A percentile compares a stretch with the other conserved stretches of the same genome.
Evolutionary conservation across 2,329 filamentous ascomycete genomes (phyloP).

Genomic region (Proliferodiscus dingleyae): DNA sequence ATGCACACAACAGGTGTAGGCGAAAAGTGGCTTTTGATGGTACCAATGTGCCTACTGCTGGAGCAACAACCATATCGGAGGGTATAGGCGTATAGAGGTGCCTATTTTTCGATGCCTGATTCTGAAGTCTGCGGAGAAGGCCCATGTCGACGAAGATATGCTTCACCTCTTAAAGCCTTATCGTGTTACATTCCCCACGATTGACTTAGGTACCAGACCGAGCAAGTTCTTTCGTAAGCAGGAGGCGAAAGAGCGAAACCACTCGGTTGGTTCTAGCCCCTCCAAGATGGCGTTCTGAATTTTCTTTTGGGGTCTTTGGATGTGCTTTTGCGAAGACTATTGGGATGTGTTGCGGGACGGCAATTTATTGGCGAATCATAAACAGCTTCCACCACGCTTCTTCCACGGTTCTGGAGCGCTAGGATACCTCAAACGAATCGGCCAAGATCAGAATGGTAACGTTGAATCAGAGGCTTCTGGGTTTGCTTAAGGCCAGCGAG

Average conservation of each 20-base stretch:
- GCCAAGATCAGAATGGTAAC: background rate
- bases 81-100: background rate
- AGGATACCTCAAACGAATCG: too few relatives aligned
- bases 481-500: background rate
- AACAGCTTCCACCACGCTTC: too few relatives aligned
- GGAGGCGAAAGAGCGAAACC: background rate
- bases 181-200: too few relatives aligned
- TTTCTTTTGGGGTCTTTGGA: background rate
- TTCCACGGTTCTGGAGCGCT: too few relatives aligned
- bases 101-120: background rate
- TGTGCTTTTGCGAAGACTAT: background rate
- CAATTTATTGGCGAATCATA: background rate
- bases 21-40: constrained; percentile 27
- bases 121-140: background rate
- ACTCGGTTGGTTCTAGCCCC: background rate
- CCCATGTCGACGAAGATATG: background rate
- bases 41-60: background rate
- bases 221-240: constrained; percentile 5
- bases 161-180: too few relatives aligned
- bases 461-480: background rate
- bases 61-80: background rate
- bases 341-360: background rate
- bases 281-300: background rate
- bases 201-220: background rate
- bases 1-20: constrained; percentile 44